Evolutionary conservation across 768 basidiomycete genomes (phyloP), one percentile per base, ranked within the genome.

Genomic region (Plicaturopsis crispa): DNA sequence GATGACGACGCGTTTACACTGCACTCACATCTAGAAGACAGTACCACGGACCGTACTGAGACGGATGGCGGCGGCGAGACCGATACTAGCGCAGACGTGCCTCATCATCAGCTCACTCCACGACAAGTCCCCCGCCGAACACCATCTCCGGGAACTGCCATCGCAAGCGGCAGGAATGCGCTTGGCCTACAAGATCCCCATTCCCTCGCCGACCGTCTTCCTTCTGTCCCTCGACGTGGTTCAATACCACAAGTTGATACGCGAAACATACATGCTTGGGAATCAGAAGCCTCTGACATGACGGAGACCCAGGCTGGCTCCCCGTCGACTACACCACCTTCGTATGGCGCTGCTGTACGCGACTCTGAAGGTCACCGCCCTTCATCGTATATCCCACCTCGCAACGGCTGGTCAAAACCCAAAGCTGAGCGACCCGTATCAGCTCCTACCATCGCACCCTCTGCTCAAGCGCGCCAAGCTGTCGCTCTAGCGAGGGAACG

Each of bases 271-370:
- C 6, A 23, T 6, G 39, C 41, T 11, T 70, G 65, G 66, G 67
- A 62, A 20, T 48, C 52, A 14, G 59, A 60, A 39, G 51, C 53
- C 24, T 58, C 61, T 18, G 67, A 69, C 22, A 62, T 48, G 24
- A 63, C 61, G 16, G 60, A 57, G 24, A 61, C 55, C 10, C 42
- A 43, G 5, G 42, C 52, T 19, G 48, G 49, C 7, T 54, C 61
- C 2, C 56, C 58, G 40, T 60, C 72, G 11, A 68, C 61, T 38
- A 66, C 60, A 13, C 69, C 70, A 3, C 73, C 73, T 21, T 71
- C 73, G 21, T 73, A 78, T 52, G 62, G 64, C 36, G 62, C 70
- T 19, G 63, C 64, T 23, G 52, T 61, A 16, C 61, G 61, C 33
- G 52, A 56, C 45, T 38, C 24, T 18, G 8, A 34, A 10, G 33